Evolutionary conservation across 108 stramenopile genomes (phyloP).

Genomic region (Skeletonema grethae): DNA sequence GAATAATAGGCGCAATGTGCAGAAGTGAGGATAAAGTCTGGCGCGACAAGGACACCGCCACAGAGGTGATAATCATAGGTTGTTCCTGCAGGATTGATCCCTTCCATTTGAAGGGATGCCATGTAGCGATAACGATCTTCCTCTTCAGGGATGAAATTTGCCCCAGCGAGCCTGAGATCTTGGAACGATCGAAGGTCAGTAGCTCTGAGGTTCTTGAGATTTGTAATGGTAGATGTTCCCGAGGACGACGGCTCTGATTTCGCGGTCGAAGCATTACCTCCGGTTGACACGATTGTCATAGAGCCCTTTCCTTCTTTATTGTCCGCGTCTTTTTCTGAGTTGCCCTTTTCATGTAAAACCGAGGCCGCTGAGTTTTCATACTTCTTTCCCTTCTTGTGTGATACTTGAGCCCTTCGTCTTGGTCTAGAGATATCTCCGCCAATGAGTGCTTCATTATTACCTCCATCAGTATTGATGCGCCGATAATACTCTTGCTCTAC

Average conservation of each 20-base stretch:
- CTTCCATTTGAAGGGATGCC: conserved; percentile 51
- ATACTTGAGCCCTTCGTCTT: neutral
- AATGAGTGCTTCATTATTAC: neutral
- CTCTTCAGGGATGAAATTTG: conserved; percentile 8
- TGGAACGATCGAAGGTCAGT: neutral
- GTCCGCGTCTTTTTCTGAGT: neutral
- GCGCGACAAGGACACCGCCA: conserved; percentile 57
- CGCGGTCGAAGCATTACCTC: neutral
- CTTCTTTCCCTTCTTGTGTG: conserved; percentile 2
- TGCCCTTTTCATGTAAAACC: conserved; percentile 1
- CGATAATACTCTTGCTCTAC: neutral
- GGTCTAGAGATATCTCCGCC: neutral
- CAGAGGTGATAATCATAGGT: conserved; percentile 49
- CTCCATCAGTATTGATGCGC: neutral
- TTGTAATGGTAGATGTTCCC: neutral
- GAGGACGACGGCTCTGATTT: neutral
- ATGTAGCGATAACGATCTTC: conserved; percentile 43
- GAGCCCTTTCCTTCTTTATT: neutral
- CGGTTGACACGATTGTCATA: neutral
- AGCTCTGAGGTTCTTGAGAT: neutral
- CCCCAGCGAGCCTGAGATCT: conserved; percentile 1
- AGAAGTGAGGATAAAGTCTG: conserved; percentile 51
- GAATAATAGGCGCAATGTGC: conserved; percentile 56
- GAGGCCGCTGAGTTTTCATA: neutral
- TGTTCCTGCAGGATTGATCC: conserved; percentile 17